phyloP scores from a whole-genome alignment of 2,329 filamentous ascomycete genomes.

The Cladophialophora carrionii region DNA sequence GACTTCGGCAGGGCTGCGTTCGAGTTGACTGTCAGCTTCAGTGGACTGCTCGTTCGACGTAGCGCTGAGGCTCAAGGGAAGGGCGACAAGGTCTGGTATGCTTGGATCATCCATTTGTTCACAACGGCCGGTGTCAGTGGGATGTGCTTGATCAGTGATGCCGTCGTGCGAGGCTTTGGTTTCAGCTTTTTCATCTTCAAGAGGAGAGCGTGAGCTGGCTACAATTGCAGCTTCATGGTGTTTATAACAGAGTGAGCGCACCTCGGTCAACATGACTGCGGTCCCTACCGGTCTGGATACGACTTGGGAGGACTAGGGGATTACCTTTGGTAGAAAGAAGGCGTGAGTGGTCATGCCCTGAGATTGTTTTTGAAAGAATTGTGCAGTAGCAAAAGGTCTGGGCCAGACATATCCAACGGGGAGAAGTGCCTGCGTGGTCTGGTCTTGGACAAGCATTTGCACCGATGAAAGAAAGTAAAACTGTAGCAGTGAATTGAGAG shows the following conservation, averaged over 20 bases:
- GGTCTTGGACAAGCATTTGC: not conserved
- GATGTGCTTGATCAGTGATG: not conserved
- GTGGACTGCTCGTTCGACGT: not conserved
- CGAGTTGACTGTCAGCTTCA: not conserved
- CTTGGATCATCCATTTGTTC: not conserved
- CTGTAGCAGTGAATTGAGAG: not conserved
- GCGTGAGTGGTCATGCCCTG: not conserved
- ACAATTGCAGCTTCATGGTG: not conserved
- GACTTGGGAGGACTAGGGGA: not conserved
- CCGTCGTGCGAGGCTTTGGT: not conserved
- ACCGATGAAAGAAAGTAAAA: not conserved
- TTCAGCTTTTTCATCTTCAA: not conserved
- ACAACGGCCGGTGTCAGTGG: not conserved
- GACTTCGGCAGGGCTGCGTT: not conserved
- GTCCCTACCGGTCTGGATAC: not conserved
- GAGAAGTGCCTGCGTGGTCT: not conserved
- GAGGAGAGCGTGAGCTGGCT: not conserved
- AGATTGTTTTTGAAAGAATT: not conserved
- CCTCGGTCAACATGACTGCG: too few species aligned
- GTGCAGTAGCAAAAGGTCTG: too few species aligned
- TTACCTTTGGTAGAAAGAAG: too few species aligned
- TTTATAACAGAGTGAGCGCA: not conserved
- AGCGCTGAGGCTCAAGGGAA: not conserved
- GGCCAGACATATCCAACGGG: not conserved
- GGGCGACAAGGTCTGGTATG: not conserved